phyloP scores from a whole-genome alignment of 1,284 basidiomycete species.

The Microbotryum lychnidis-dioicae region DNA sequence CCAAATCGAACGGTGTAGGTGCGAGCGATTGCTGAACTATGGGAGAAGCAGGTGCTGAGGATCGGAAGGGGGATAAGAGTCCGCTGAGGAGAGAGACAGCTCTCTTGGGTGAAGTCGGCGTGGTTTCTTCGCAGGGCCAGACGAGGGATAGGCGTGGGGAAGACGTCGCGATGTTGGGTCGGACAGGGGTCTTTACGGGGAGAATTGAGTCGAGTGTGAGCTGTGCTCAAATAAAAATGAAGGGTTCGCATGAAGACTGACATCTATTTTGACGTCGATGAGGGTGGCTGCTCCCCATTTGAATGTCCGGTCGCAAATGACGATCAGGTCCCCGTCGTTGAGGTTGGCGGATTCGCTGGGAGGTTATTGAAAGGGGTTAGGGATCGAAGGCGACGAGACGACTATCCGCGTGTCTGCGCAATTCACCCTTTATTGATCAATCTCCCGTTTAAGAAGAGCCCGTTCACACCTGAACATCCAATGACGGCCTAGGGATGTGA shows the following conservation, averaged over 20 bases:
- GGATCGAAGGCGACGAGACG: no score
- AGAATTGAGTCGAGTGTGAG: no score
- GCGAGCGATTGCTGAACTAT: neutral
- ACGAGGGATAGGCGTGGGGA: neutral
- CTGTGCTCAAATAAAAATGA: no score
- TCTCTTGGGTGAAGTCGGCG: neutral
- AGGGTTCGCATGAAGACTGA: neutral
- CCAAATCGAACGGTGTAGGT: neutral
- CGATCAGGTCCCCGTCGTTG: neutral
- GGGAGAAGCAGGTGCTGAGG: neutral
- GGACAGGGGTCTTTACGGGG: neutral
- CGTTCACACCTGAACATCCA: neutral
- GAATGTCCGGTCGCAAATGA: constrained; percentile 3
- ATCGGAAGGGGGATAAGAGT: neutral
- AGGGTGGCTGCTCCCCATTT: neutral
- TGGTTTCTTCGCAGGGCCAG: neutral
- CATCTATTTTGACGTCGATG: neutral
- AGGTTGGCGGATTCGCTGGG: neutral
- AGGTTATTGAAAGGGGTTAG: no score
- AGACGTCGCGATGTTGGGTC: neutral
- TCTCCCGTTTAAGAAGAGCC: neutral
- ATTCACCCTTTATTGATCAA: neutral
- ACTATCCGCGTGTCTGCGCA: no score
- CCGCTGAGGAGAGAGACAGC: neutral
- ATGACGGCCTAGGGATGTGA: neutral